Conservation (phyloP, 1,284 basidiomycete species). For the Schizophyllum amplum region DNA sequence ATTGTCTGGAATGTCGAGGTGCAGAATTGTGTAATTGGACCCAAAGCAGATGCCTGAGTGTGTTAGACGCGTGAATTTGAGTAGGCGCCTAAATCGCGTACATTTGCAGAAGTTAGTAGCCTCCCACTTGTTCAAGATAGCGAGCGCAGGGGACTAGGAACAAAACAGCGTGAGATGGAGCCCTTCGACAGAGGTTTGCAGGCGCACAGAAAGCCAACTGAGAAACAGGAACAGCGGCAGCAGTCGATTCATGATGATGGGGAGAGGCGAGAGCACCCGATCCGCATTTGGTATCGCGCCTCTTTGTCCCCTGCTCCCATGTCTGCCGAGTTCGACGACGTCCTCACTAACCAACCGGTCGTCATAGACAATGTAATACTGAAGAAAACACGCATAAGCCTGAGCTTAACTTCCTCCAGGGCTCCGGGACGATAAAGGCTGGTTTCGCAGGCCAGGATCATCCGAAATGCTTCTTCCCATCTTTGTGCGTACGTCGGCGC, state of each 20-base stretch:
- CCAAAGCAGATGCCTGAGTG: slow-evolving; percentile 81
- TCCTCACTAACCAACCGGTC: slow-evolving; percentile 87
- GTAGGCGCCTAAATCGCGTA: slow-evolving; percentile 21
- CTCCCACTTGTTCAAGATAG: slow-evolving; percentile 65
- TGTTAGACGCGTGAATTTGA: neutral
- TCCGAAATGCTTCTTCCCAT: slow-evolving; percentile 97
- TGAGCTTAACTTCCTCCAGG: slow-evolving; percentile 40
- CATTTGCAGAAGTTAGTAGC: slow-evolving; percentile 82
- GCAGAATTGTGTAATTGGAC: slow-evolving; percentile 81
- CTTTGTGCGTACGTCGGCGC: slow-evolving; percentile 64
- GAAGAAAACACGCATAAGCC: slow-evolving; percentile 3
- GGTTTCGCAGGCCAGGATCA: slow-evolving; percentile 97
- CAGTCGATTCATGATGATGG: slow-evolving; percentile 4
- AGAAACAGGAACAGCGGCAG: slow-evolving; percentile 4
- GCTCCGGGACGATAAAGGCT: slow-evolving; percentile 95
- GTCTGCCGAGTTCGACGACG: slow-evolving; percentile 83
- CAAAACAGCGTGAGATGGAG: slow-evolving; percentile 8
- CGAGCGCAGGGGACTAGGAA: slow-evolving; percentile 19
- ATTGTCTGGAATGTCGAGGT: slow-evolving; percentile 73
- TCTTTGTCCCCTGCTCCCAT: slow-evolving; percentile 25
- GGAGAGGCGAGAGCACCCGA: neutral
- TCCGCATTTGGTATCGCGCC: neutral
- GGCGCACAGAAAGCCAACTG: slow-evolving; percentile 1
- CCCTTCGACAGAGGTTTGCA: slow-evolving; percentile 14
- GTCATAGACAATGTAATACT: slow-evolving; percentile 90